These are phyloP conservation scores for Beauveria rudraprayagi DNA, from an alignment of 2,329 filamentous ascomycete genomes.

Conservation along the genomic window DNA sequence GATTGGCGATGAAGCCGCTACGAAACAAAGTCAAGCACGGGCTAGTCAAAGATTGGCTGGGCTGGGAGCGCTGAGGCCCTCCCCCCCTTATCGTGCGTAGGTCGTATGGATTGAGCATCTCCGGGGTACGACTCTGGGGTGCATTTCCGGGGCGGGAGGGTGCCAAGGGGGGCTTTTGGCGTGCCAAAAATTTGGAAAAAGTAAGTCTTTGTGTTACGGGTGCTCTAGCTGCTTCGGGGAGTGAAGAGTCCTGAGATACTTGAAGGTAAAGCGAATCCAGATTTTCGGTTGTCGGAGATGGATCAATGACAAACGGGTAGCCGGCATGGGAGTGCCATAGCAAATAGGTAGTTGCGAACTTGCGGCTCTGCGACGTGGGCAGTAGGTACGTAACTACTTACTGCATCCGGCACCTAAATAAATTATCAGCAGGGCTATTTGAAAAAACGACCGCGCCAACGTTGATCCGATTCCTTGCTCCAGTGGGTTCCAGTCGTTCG, in stretches of 20 bases:
- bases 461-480: background rate
- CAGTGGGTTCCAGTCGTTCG: too few species aligned
- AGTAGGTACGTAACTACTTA: too few species aligned
- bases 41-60: background rate
- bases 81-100: background rate
- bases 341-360: background rate
- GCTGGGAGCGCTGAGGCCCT: background rate
- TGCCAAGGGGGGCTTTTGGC: background rate
- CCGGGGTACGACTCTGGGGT: background rate
- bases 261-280: background rate
- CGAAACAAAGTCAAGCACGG: background rate
- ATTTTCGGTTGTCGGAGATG: background rate
- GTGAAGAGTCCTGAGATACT: background rate
- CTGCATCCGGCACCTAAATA: too few species aligned
- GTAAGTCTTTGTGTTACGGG: background rate
- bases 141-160: background rate
- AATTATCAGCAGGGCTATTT: too few species aligned
- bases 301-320: background rate
- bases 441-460: background rate
- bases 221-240: background rate
- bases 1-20: background rate
- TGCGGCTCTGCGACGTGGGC: background rate
- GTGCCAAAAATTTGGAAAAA: background rate
- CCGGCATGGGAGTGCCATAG: background rate
- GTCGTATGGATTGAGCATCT: conserved; percentile 7